phyloP scores from a whole-genome alignment of 106 monocot species.

The Iris macrosiphon region DNA sequence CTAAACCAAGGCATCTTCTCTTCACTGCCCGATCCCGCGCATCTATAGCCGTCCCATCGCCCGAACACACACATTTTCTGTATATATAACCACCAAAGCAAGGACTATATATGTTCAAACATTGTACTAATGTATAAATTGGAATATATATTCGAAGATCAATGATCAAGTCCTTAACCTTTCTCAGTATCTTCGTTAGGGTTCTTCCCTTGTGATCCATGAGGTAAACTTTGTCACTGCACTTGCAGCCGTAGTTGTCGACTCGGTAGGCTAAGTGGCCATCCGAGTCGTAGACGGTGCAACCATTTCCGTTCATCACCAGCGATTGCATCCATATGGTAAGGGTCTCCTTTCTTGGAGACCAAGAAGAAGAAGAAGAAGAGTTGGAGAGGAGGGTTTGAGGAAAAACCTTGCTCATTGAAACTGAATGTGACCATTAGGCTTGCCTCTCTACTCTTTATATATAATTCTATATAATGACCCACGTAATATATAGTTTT shows the following conservation, averaged over 20 bases:
- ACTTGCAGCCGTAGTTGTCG: slow-evolving; percentile 3
- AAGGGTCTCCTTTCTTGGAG: too few relatives aligned
- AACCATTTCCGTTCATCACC: slow-evolving; percentile 6
- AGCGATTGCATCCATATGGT: slow-evolving; percentile 14
- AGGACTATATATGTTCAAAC: too few relatives aligned
- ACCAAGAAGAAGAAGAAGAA: too few relatives aligned
- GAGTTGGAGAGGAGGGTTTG: too few relatives aligned
- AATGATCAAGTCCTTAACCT: too few relatives aligned
- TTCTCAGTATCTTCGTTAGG: neutral
- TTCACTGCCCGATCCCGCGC: neutral
- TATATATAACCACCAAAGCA: neutral
- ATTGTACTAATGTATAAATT: too few relatives aligned
- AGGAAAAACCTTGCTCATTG: too few relatives aligned
- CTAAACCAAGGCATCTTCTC: slow-evolving; percentile 23
- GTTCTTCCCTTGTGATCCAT: slow-evolving; percentile 10
- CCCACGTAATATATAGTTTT: too few relatives aligned
- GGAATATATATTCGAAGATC: too few relatives aligned
- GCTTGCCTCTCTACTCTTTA: too few relatives aligned
- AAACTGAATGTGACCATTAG: too few relatives aligned
- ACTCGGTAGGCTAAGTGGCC: slow-evolving; percentile 1
- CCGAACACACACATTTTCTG: slow-evolving; percentile 12
- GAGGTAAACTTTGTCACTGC: slow-evolving; percentile 1
- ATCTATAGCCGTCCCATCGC: slow-evolving; percentile 22
- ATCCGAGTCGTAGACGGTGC: slow-evolving; percentile 5
- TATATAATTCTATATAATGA: too few relatives aligned